Conservation (phyloP, 1,284 basidiomycete genomes). For the Heterobasidion irregulare region DNA sequence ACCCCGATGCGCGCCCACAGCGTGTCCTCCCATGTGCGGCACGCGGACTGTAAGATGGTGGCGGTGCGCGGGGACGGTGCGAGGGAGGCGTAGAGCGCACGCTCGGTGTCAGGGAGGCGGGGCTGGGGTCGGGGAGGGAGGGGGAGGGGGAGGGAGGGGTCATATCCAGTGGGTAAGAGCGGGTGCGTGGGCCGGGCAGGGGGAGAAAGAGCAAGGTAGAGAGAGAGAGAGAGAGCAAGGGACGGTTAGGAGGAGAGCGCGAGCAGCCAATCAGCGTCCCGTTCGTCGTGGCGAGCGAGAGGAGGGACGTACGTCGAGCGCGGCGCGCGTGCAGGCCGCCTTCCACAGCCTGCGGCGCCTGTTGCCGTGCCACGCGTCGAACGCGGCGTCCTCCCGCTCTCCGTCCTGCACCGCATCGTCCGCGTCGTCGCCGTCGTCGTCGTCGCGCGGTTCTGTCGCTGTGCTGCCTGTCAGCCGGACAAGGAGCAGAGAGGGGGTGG, state of each 20-base stretch:
- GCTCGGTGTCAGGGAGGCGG: conserved; percentile 66
- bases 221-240: neutral
- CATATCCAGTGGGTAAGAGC: neutral
- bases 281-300: neutral
- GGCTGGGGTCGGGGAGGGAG: conserved; percentile 43
- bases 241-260: neutral
- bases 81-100: conserved; percentile 82
- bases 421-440: neutral
- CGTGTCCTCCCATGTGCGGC: conserved; percentile 89
- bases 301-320: conserved; percentile 53
- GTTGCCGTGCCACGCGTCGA: conserved; percentile 47
- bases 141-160: too few species aligned
- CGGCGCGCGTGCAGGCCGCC: conserved; percentile 69
- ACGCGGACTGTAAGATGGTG: conserved; percentile 62
- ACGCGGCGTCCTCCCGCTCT: conserved; percentile 30
- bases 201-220: too few species aligned
- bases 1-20: conserved; percentile 89
- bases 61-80: conserved; percentile 75
- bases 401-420: conserved; percentile 13
- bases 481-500: too few species aligned
- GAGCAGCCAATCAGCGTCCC: neutral
- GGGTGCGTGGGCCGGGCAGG: too few species aligned
- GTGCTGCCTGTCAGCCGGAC: neutral
- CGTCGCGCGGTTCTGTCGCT: neutral
- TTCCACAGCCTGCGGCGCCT: conserved; percentile 78